Evolutionary conservation across 2,329 filamentous ascomycete species (phyloP).

Genomic region (Knoxdaviesia capensis): DNA sequence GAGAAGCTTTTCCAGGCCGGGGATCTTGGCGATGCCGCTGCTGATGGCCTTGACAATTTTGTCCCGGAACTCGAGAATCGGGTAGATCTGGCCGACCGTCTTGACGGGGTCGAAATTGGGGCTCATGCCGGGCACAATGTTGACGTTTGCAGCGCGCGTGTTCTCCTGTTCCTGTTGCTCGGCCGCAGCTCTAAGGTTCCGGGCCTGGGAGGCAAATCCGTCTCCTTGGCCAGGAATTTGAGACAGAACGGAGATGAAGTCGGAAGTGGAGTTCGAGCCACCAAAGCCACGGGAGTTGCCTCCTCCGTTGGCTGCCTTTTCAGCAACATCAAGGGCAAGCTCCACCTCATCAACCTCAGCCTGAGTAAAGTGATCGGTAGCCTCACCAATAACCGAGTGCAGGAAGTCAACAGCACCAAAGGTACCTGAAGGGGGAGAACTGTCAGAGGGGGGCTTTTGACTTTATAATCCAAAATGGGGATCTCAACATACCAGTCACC

Average conservation of each 20-base stretch:
- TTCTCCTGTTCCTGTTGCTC: slow-evolving; percentile 44
- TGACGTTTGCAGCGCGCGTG: slow-evolving; percentile 21
- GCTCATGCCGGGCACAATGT: slow-evolving; percentile 54
- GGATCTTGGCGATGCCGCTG: slow-evolving; percentile 73
- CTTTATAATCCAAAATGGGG: slow-evolving; percentile 34
- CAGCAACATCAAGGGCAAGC: slow-evolving; percentile 49
- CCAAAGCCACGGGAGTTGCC: slow-evolving; percentile 12
- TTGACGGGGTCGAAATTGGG: slow-evolving; percentile 59
- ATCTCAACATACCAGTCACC: slow-evolving; percentile 32
- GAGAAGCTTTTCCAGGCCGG: slow-evolving; percentile 72
- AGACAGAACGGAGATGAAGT: slow-evolving; percentile 53
- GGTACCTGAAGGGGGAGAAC: slow-evolving; percentile 11
- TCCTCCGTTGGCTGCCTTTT: slow-evolving; percentile 20
- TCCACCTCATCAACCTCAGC: slow-evolving; percentile 71
- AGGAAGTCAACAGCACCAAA: slow-evolving; percentile 74
- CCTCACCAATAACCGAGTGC: slow-evolving; percentile 55
- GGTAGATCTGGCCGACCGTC: slow-evolving; percentile 69
- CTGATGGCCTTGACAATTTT: slow-evolving; percentile 79
- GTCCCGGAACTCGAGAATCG: slow-evolving; percentile 84
- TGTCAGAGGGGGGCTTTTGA: slow-evolving; percentile 9
- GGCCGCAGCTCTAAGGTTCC: slow-evolving; percentile 37
- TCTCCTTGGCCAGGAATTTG: slow-evolving; percentile 54
- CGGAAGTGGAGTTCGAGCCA: slow-evolving; percentile 16
- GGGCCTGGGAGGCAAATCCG: slow-evolving; percentile 46
- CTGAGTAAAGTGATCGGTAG: slow-evolving; percentile 68